phyloP scores from a whole-genome alignment of 2,329 filamentous ascomycete species.

The Ophiostoma tasmaniense region DNA sequence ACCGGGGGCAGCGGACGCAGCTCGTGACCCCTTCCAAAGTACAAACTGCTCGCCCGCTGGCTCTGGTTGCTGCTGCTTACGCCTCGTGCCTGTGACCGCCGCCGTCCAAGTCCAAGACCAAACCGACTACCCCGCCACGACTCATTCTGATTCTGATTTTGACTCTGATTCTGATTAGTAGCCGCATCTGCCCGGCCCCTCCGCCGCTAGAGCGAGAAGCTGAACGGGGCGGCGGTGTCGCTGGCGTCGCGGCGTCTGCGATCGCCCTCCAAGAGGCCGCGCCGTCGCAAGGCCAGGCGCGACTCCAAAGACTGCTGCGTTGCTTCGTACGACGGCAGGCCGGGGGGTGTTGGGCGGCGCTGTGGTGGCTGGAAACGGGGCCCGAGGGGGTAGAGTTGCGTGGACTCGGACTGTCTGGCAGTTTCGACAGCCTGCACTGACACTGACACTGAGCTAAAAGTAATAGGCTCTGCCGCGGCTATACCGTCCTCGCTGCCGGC shows the following conservation, averaged over 20 bases:
- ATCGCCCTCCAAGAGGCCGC: not conserved
- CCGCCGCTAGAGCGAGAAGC: not conserved
- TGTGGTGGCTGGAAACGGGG: conserved; percentile 16
- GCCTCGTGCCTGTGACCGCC: not conserved
- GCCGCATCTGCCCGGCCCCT: not conserved
- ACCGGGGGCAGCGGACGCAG: not conserved
- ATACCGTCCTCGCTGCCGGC: conserved; percentile 18
- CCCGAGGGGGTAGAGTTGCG: conserved; percentile 15
- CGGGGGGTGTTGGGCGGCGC: conserved; percentile 20
- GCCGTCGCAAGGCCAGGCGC: conserved; percentile 8
- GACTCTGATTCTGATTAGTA: too few relatives aligned
- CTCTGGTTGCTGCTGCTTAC: not conserved
- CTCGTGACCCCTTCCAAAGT: not conserved
- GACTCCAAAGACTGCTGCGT: conserved; percentile 12
- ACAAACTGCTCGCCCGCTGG: not conserved
- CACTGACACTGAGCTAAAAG: not conserved
- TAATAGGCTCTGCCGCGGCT: conserved; percentile 12
- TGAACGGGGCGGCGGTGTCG: not conserved
- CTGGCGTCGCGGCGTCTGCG: not conserved
- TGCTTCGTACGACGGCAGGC: conserved; percentile 19
- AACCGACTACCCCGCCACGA: not conserved
- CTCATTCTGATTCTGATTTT: too few relatives aligned
- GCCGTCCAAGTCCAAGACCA: not conserved
- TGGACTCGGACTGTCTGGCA: not conserved
- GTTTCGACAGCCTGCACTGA: not conserved